Evolutionary conservation across 2,329 filamentous ascomycete genomes (phyloP), one percentile per base, ranked within the genome.

Genomic region (Thelonectria blattea): DNA sequence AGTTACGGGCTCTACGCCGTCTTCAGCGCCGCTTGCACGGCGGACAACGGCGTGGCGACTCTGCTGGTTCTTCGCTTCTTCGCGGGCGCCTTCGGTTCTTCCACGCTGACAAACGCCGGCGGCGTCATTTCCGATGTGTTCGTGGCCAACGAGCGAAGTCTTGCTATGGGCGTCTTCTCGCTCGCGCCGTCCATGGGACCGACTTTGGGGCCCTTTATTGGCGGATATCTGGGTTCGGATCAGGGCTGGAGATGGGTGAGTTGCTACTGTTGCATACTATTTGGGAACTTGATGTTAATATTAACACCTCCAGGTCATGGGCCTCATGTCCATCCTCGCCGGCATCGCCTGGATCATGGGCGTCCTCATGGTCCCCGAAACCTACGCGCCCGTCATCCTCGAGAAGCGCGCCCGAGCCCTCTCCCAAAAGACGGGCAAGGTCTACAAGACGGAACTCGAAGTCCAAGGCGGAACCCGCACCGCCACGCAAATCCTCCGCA

Each of bases 51-150:
- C 62, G 85, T 88, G 27, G 78, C 77, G 39, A 84, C 84, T 0
- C 77, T 92, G 2, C 71, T 91, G 12, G 81, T 90, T n/a, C 78
- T 90, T 24, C 84, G 89, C 9, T 91, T 91, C 75, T 83, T 91
- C 47, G 84, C 85, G 11, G 87, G 88, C 30, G 76, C 83, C 3
- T 88, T 88, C 65, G 88, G 86, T 1, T 85, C 85, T 0, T 85
- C 85, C 0, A 84, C 86, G 0, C 73, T 90, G 52, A 87, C 86
- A 5, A 88, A 88, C 65, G 82, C 84, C 0, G 85, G 85, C 8
- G 87, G 86, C 60, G 81, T 87, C 20, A 84, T 89, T 61, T 86
- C 86, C n/a, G 87, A 90, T 71, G 83, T 89, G 71, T 89, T 87
- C 65, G 67, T 76, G 5, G 80, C 82, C 1, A 73, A 78, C 0